Base-by-base conservation (phyloP, 768 basidiomycete species). In the Gymnopilus dilepis region DNA sequence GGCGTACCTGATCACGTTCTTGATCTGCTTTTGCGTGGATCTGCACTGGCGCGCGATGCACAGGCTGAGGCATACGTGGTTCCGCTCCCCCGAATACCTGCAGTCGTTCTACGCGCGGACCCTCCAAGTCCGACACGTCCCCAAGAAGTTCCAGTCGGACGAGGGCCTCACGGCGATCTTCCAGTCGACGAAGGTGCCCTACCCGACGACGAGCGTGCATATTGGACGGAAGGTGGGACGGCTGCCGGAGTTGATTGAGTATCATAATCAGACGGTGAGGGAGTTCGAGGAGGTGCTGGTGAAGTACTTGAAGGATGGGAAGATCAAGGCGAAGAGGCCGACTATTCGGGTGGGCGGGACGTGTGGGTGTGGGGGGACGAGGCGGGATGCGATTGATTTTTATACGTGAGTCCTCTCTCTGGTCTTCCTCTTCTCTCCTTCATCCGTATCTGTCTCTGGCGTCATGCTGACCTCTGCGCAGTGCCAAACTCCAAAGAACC, bases 41-140 rank as follows among this genome's bases (percentile, higher is more conserved):
- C 67, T 79, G 30, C 86, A 97, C 72, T 95, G 92, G 93, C 80
- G 74, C 47, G 78, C 79, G 45, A 93, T 99, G 84, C 79, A 98
- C 54, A 78, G 76, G 42, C 86, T 99, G 1, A 90, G 97, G 2
- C 82, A 85, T 65, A 79, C 82, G 33, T 99, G 94, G 92, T 99
- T 95, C 80, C 87, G 91, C 63, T 93, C 91, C 3, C 89, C 92
- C 7, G 92, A 93, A 70, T 96, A 97, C 75, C 82, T 89, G 53
- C 83, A 90, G 63, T 91, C 91, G 1, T 97, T 99, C 81, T 95
- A 97, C 70, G 94, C 96, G 1, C 87, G 97, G 37, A 98, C 97
- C 0, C 84, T 99, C 56, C 87, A 93, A 73, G 83, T 96, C 63
- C 86, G 83, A 19, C 84, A 84, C 62, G 92, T 99, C 7, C 87